These are phyloP conservation scores for Phaffia tasmanica DNA, from an alignment of 768 basidiomycete species.

Conservation along the genomic window DNA sequence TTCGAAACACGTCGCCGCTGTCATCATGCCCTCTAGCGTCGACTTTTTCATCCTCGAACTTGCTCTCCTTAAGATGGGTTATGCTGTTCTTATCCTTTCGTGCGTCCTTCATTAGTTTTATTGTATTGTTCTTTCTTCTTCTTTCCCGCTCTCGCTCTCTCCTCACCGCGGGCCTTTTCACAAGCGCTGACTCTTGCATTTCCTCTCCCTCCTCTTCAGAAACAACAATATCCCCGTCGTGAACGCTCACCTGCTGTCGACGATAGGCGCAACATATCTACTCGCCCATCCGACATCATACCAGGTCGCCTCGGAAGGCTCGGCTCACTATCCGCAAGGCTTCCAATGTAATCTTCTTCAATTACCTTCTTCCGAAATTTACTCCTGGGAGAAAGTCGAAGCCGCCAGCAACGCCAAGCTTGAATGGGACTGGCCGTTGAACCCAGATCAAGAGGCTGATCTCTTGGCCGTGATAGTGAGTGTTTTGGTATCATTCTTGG, in stretches of 20 bases:
- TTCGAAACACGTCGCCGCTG: constrained; percentile 4
- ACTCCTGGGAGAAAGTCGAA: constrained; percentile 1
- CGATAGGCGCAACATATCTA: constrained; percentile 40
- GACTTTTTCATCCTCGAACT: constrained; percentile 14
- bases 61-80: constrained; percentile 21
- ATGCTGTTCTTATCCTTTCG: constrained; percentile 15
- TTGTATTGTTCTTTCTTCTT: not conserved
- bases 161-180: not conserved
- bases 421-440: constrained; percentile 28
- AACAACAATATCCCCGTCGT: constrained; percentile 46
- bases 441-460: constrained; percentile 37
- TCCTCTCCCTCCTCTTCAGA: not conserved
- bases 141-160: not conserved
- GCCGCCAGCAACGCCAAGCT: constrained; percentile 6
- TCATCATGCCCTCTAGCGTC: constrained; percentile 10
- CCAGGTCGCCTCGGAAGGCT: constrained; percentile 37
- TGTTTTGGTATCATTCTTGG: not conserved
- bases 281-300: constrained; percentile 41
- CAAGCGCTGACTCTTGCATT: not conserved
- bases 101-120: not conserved
- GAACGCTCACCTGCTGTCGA: constrained; percentile 43
- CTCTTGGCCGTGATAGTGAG: constrained; percentile 38
- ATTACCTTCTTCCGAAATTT: constrained; percentile 10
- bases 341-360: constrained; percentile 4
- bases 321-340: constrained; percentile 32